A percentile compares a stretch with the other conserved stretches of the same genome.
Conservation (phyloP, 441 rosid genomes). For the Gossypium gossypioides region DNA sequence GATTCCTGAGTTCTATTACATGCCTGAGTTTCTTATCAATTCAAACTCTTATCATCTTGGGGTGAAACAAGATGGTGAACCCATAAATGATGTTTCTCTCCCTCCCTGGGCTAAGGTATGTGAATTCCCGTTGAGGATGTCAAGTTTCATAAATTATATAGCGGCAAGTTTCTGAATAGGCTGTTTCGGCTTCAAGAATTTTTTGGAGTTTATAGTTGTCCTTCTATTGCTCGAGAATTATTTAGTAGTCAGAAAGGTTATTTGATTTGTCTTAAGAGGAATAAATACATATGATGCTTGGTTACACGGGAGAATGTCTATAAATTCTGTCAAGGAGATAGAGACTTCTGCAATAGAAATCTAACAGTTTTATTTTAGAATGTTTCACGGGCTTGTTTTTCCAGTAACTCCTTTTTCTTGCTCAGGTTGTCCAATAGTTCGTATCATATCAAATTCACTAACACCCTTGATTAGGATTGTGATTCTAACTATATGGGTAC, state of each 20-base stretch:
- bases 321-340: neutral
- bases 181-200: slow-evolving; percentile 7
- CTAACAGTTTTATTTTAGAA: neutral
- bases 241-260: neutral
- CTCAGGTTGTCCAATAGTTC: neutral
- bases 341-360: neutral
- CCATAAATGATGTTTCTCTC: slow-evolving; percentile 70
- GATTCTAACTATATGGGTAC: neutral
- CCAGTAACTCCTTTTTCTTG: neutral
- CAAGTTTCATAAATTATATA: neutral
- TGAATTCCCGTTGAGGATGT: neutral
- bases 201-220: neutral
- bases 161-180: neutral
- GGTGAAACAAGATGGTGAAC: slow-evolving; percentile 92
- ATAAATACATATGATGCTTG: neutral
- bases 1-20: slow-evolving; percentile 93
- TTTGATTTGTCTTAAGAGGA: slow-evolving; percentile 6
- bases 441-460: neutral
- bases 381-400: neutral
- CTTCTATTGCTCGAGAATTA: neutral
- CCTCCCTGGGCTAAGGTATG: slow-evolving; percentile 99
- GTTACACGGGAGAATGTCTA: neutral
- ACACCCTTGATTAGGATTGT: neutral
- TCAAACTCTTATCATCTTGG: slow-evolving; percentile 90
- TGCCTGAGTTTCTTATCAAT: slow-evolving; percentile 88